Evolutionary conservation across 2,329 filamentous ascomycete species (phyloP).

Genomic region (Claviceps digitariae): DNA sequence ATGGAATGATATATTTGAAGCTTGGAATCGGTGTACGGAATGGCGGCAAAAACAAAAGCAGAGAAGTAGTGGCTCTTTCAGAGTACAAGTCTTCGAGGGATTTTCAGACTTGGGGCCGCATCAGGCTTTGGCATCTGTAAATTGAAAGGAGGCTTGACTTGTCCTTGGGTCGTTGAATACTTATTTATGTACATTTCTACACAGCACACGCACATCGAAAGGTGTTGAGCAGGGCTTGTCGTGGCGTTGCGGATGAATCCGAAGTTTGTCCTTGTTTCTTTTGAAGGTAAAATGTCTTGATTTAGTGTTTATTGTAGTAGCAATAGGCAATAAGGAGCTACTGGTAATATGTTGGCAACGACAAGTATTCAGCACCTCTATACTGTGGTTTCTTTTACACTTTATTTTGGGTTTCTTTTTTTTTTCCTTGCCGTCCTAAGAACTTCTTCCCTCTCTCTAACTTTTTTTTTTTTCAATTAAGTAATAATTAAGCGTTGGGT

Average conservation of each 20-base stretch:
- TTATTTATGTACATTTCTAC: slow-evolving; percentile 27
- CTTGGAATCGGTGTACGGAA: background rate
- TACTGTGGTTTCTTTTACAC: background rate
- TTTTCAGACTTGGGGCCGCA: background rate
- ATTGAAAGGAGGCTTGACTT: background rate
- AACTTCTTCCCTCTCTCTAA: too few species aligned
- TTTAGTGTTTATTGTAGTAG: slow-evolving; percentile 9
- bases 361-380: background rate
- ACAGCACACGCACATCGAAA: slow-evolving; percentile 33
- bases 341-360: background rate
- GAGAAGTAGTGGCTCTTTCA: background rate
- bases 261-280: slow-evolving; percentile 11
- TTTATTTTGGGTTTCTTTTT: background rate
- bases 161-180: slow-evolving; percentile 5
- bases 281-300: slow-evolving; percentile 13
- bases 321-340: slow-evolving; percentile 14
- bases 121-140: background rate
- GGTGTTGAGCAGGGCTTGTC: slow-evolving; percentile 24
- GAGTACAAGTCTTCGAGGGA: background rate
- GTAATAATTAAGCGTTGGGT: too few species aligned
- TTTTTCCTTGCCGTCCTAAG: too few species aligned
- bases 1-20: slow-evolving; percentile 8
- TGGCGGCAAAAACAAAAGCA: background rate
- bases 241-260: slow-evolving; percentile 14
- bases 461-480: background rate